Evolutionary conservation across 345 rosid genomes (phyloP), one percentile per base, ranked within the genome.

Genomic region (Salix koriyanagi): DNA sequence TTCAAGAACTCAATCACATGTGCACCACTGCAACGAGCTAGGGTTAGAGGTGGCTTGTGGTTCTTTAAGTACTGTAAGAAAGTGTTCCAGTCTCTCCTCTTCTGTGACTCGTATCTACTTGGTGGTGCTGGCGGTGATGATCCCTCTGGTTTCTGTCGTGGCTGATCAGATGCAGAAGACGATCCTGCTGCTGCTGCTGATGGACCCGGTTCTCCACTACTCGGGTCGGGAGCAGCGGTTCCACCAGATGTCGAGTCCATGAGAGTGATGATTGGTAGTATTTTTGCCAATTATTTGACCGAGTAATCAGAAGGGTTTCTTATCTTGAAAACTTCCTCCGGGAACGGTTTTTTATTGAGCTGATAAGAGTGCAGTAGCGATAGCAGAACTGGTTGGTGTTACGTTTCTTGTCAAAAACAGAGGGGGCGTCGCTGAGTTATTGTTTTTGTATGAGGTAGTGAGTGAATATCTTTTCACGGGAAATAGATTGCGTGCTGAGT

Each of bases 1-100:
- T 82, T 82, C 73, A 82, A 75, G 74, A 82, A 82, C 75, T 82
- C 84, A 50, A 82, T 77, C 48, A 82, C 84, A 71, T 82, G 79
- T 48, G 84, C 81, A 26, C 84, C 84, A 26, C 84, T 82, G 81
- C 84, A 78, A 8, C 84, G 78, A 14, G 79, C 70, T 3, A 82
- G 70, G 3, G 79, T 82, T 68, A 82, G 28, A 30, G 84, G 84
- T 1, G 84, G 84, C 69, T 82, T 82, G 72, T 82, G 81, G 52
- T 71, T 82, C 73, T 67, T 77, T 48, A 82, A 67, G 71, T 82
- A 82, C 62, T 78, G 81, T 37, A 77, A 71, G 39, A 82, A 82
- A 3, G 84, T 82, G 54, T 82, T 82, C 84, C 84, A 82, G 76
- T 82, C 84, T 58, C 84, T 16, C 52, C 84, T 70, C 74, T 82